Conservation (phyloP, 2,329 filamentous ascomycete species). For the Aureobasidium sp. region DNA sequence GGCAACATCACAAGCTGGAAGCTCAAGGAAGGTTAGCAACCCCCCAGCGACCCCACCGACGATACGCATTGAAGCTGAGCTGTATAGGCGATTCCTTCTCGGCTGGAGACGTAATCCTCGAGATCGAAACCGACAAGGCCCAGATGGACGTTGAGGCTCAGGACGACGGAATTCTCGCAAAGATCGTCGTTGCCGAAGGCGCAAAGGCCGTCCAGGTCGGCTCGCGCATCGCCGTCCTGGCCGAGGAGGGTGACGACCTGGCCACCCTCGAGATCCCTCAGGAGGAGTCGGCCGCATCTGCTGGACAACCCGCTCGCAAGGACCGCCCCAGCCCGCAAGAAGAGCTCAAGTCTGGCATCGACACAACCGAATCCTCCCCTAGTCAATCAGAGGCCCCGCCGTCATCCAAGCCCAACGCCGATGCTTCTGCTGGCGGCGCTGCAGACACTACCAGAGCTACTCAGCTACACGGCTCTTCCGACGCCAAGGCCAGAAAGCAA, state of each 20-base stretch:
- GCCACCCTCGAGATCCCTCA: slow-evolving; percentile 65
- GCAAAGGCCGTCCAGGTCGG: slow-evolving; percentile 73
- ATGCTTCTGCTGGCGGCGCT: slow-evolving; percentile 18
- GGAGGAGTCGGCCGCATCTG: slow-evolving; percentile 50
- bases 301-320: slow-evolving; percentile 25
- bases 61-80: slow-evolving; percentile 20
- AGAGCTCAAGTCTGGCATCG: slow-evolving; percentile 19
- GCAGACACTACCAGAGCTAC: slow-evolving; percentile 16
- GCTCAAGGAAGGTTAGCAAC: slow-evolving; percentile 62
- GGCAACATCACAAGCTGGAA: slow-evolving; percentile 82
- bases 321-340: slow-evolving; percentile 21
- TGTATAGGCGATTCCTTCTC: slow-evolving; percentile 61
- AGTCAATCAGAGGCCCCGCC: slow-evolving; percentile 23
- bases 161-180: slow-evolving; percentile 79
- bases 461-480: slow-evolving; percentile 15
- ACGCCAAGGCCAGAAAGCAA: slow-evolving; percentile 43
- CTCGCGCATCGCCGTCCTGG: slow-evolving; percentile 72
- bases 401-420: slow-evolving; percentile 25
- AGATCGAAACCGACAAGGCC: slow-evolving; percentile 92
- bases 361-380: slow-evolving; percentile 20
- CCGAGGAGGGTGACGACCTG: slow-evolving; percentile 74
- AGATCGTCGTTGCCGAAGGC: slow-evolving; percentile 69
- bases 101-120: slow-evolving; percentile 78
- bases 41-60: neutral
- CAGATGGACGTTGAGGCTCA: slow-evolving; percentile 93